Base-by-base conservation (phyloP, 495 filamentous ascomycete species). In the Penicillium mononematosum region DNA sequence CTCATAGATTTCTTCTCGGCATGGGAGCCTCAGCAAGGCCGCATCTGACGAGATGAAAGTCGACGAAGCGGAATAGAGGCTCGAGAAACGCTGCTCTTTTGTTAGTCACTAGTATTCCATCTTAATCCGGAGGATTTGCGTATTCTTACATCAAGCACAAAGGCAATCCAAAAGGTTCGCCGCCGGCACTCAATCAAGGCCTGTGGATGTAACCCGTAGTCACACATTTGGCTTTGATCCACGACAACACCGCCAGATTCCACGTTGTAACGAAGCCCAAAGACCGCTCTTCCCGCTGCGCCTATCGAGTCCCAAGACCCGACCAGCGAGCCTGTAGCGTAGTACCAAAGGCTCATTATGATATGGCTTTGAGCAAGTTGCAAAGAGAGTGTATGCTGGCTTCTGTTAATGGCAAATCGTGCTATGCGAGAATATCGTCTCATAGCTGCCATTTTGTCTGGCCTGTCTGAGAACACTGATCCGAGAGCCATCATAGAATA, bases 81-180 rank as follows among this genome's bases (percentile, higher is more conserved):
- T 82, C 32, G 78, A 83, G 27, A 85, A 75, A 29, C 85, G 80
- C 75, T 84, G 58, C 11, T 36, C 14, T 25, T 17, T 14, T 31
- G 55, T 63, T 27, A 61, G 56, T 43, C 3, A 46, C 4, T 8
- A 39, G 10, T 2, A 24, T 39, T 19, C 6, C 11, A 17, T 38
- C 3, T 45, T 36, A 27, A 22, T 44, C 25, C 31, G 3, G 12
- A 43, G 22, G n/a, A 12, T 16, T 27, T 29, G 36, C 27, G 22
- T 11, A 29, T 62, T 71, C 79, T 76, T 64, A 82, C 80, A 61
- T 89, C 85, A 61, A 85, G 72, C 50, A 87, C 54, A 58, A 83
- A 88, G 31, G 79, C 76, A 14, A 82, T 79, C 87, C 86, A 89
- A 64, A 88, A 88, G 0, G 84, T 88, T 47, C 86, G 73, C 34